Evolutionary conservation across 257 asterid genomes (phyloP), one percentile per base, ranked within the genome.

Genomic region (Petunia secreta): DNA sequence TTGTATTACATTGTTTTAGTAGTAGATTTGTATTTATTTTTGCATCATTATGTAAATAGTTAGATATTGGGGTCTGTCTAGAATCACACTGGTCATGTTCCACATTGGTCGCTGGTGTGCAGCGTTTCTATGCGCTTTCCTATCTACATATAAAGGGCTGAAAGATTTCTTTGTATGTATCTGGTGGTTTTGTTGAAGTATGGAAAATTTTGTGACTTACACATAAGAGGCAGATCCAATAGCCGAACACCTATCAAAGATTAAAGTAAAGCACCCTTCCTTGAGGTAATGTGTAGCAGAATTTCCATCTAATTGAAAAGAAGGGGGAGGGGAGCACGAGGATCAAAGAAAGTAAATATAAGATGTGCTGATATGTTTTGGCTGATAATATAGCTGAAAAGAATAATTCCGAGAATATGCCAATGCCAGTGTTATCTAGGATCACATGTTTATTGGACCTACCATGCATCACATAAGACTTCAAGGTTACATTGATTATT

Each of bases 341-440:
- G 52, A 65, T 8, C 25, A 39, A 14, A 65, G 0, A 6, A 66
- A 43, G 74, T 15, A 40, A 66, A 65, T 3, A 66, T 40, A n/a
- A 6, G 54, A 66, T 66, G 15, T 66, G 6, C 53, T 15, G n/a
- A 8, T 67, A 43, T 67, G 75, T 67, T 43, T 67, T 67, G 55
- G 75, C 43, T 68, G 15, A 41, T 41, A 67, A 43, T 43, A 43
- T 15, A 67, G 75, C 55, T 8, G 75, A 67, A 64, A 64, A 40
- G 74, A 40, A n/a, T 43, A 41, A 43, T 44, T 67, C 6, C 0
- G 15, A 15, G 36, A 41, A 41, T n/a, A 38, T 67, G 54, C 54
- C 75, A 41, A 41, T 67, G 54, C 38, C 55, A 67, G 1, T 67
- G 36, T 43, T 68, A 2, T 68, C 57, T 43, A n/a, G 57, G 75